Evolutionary conservation across 1,284 basidiomycete genomes (phyloP), one percentile per base, ranked within the genome.

Genomic region (Schizophyllum amplum): DNA sequence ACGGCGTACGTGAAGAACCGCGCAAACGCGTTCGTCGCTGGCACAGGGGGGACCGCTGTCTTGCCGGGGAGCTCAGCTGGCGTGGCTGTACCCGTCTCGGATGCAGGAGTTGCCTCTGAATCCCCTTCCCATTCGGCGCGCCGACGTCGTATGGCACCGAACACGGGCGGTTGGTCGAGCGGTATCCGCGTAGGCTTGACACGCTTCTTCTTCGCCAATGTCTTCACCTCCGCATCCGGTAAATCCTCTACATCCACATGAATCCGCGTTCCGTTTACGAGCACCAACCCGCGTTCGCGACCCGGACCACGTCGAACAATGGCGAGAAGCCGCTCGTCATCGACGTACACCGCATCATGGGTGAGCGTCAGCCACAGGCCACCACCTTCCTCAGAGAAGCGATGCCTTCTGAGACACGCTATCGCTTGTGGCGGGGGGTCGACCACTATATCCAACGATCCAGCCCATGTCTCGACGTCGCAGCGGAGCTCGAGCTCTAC

Each of bases 331-430:
- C 86, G 81, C 54, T 94, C 92, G 42, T 90, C 84, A 23, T 85
- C 85, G 2, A 92, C 81, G 56, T 86, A 81, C 17, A 86, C 75
- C 2, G 86, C 82, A 60, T 94, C 90, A 64, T 99, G 96, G 24
- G 88, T 91, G 63, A 99, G 79, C 0, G 93, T 96, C 22, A 99
- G 73, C 97, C 97, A 99, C n/a, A 98, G 73, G 0, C 96, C 96
- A 6, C 97, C 95, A 2, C 95, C 96, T 47, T 88, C 87, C 9
- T 82, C 78, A 0, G 93, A 94, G 9, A 99, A 77, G 20, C 88
- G 82, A 70, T 99, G 96, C 27, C 97, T 81, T 9, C 90, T 83
- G 20, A 99, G 78, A 59, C 90, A 94, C 1, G 87, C 84, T 46
- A 96, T 86, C 4, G 82, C 79, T 62, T 88, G 86, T 20, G 95